These are phyloP conservation scores for Ambrosiella xylebori DNA, from an alignment of 2,329 filamentous ascomycete species.

Conservation along the genomic window DNA sequence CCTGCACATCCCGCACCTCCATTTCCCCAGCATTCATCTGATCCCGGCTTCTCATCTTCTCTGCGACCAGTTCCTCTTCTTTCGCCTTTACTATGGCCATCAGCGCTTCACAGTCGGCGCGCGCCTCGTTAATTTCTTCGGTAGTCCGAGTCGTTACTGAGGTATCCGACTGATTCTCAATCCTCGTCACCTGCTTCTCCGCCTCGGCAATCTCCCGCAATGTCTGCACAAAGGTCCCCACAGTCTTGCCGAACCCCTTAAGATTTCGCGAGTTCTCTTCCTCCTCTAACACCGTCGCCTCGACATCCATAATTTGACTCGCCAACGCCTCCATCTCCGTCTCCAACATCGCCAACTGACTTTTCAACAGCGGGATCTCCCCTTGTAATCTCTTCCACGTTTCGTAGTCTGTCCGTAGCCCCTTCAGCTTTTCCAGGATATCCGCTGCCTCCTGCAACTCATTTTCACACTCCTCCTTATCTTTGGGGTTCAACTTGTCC, in stretches of 20 bases:
- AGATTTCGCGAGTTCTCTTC: slow-evolving; percentile 53
- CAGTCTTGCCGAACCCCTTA: slow-evolving; percentile 58
- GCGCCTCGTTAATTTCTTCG: slow-evolving; percentile 69
- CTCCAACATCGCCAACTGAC: slow-evolving; percentile 44
- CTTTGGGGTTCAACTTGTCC: slow-evolving; percentile 41
- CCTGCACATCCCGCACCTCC: slow-evolving; percentile 56
- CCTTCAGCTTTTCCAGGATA: slow-evolving; percentile 41
- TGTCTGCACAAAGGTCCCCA: slow-evolving; percentile 58
- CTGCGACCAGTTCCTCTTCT: slow-evolving; percentile 47
- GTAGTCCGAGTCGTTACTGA: slow-evolving; percentile 28
- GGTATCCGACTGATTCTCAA: slow-evolving; percentile 42
- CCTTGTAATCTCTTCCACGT: slow-evolving; percentile 51
- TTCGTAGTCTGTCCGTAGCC: slow-evolving; percentile 52
- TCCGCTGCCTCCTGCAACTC: slow-evolving; percentile 35
- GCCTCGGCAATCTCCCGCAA: slow-evolving; percentile 54
- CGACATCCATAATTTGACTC: slow-evolving; percentile 47
- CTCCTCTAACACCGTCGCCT: slow-evolving; percentile 46
- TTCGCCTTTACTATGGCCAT: slow-evolving; percentile 44
- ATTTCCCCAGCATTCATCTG: slow-evolving; percentile 56
- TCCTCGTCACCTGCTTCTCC: slow-evolving; percentile 54
- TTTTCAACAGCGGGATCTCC: slow-evolving; percentile 53
- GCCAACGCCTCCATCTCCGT: slow-evolving; percentile 43
- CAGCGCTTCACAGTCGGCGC: slow-evolving; percentile 49
- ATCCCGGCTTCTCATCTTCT: slow-evolving; percentile 55
- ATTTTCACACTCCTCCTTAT: slow-evolving; percentile 43